Percentiles rank a stretch among this genome's conserved stretches.
Evolutionary conservation across 495 filamentous ascomycete genomes (phyloP).

Genomic region (Staphylotrichum tortipilum): DNA sequence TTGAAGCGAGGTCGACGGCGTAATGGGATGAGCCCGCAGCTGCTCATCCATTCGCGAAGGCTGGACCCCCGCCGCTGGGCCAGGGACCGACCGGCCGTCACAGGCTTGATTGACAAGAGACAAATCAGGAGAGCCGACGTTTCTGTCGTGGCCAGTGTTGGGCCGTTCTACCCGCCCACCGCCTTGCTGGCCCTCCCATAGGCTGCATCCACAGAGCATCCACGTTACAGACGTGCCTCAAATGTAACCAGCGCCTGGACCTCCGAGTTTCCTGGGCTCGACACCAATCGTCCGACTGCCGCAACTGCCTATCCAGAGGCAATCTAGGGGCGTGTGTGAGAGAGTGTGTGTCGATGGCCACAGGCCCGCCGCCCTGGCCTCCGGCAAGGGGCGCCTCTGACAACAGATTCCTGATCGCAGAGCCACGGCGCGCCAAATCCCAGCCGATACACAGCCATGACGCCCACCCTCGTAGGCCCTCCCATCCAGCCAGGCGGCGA

Average conservation of each 20-base stretch:
- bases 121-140: slow-evolving; percentile 25
- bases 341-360: too few relatives aligned
- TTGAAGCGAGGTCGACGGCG: too few relatives aligned
- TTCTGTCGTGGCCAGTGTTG: slow-evolving; percentile 21
- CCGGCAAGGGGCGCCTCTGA: too few relatives aligned
- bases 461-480: too few relatives aligned
- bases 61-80: too few relatives aligned
- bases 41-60: slow-evolving; percentile 1
- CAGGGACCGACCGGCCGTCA: too few relatives aligned
- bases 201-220: slow-evolving; percentile 5
- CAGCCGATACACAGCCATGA: too few relatives aligned
- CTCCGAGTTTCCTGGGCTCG: slow-evolving; percentile 5
- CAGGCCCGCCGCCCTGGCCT: too few relatives aligned
- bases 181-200: slow-evolving; percentile 31
- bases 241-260: slow-evolving; percentile 28
- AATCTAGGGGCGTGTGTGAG: too few relatives aligned
- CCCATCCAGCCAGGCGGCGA: too few relatives aligned
- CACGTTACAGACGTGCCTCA: slow-evolving; percentile 42
- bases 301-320: not conserved
- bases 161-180: slow-evolving; percentile 15
- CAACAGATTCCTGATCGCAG: too few relatives aligned
- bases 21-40: slow-evolving; percentile 1
- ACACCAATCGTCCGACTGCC: not conserved
- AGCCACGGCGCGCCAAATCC: too few relatives aligned
- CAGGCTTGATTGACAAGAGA: slow-evolving; percentile 16